These are phyloP conservation scores for Cornus florida DNA, from an alignment of 148 eudicot genomes.

Conservation along the genomic window DNA sequence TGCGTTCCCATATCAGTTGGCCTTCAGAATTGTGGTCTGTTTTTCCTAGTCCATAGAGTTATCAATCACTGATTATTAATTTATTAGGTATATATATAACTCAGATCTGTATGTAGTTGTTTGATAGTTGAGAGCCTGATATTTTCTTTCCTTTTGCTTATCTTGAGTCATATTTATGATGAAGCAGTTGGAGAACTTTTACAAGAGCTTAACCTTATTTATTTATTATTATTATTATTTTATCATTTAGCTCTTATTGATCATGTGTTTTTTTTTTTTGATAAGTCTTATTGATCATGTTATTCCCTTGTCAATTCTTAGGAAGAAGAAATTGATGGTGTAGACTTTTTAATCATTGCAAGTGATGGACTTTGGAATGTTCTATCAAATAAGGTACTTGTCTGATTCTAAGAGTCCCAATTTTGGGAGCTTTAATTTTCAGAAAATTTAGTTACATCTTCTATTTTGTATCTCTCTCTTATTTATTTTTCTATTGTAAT, in stretches of 20 bases:
- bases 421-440: slow-evolving; percentile 8
- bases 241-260: neutral
- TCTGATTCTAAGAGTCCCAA: neutral
- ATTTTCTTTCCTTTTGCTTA: neutral
- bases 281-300: neutral
- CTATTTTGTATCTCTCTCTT: neutral
- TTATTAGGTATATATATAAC: neutral
- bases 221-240: neutral
- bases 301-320: slow-evolving; percentile 10
- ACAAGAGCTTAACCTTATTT: neutral
- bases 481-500: neutral
- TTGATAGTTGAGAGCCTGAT: neutral
- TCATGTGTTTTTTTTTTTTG: neutral
- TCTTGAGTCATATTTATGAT: neutral
- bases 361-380: slow-evolving; percentile 94
- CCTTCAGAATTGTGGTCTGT: neutral
- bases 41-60: neutral
- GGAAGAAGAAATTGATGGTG: slow-evolving; percentile 74
- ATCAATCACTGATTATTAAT: neutral
- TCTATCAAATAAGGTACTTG: slow-evolving; percentile 58
- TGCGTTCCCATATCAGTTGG: neutral
- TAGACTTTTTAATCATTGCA: slow-evolving; percentile 82
- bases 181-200: neutral
- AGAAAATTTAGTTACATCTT: neutral
- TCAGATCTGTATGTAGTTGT: neutral